Evolutionary conservation across 75 land plant species (phyloP), one percentile per base, ranked within the genome.

Genomic region (Chamaecyparis obtusa): DNA sequence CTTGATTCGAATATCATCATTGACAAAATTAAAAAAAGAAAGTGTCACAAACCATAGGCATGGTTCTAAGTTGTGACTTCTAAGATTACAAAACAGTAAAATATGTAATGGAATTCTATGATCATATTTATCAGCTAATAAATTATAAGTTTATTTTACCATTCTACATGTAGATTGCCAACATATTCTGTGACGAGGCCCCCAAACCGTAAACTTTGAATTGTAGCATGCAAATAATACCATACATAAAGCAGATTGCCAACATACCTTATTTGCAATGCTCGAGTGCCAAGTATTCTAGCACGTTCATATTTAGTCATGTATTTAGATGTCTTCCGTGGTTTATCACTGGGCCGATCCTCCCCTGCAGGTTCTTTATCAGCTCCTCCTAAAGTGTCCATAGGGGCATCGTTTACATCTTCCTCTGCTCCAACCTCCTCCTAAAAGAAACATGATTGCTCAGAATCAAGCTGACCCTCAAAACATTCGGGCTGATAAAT

Each of bases 221-320:
- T 51, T 35, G 39, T 21, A 33, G 36, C 84, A 83, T 48, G 55
- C 55, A 51, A 14, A 11, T 51, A 2, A 51, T 13, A 2, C 13
- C 55, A 16, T 30, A n/a, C 11, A 78, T 51, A 51, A 51, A 51
- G 54, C 55, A 74, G 76, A 11, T 33, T 74, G 69, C 8, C 46
- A 37, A 41, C 89, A 27, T 72, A 96, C 99, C 99, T 97, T 84
- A 98, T 98, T 89, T 98, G 99, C 71, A 98, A 89, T 27, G 99
- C 99, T 72, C 99, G 93, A 21, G 99, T 98, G 39, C 99, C 99
- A 84, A 98, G 87, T 46, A 98, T 97, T 84, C 98, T 92, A 5
- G 99, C 99, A 56, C 99, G 90, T 85, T 98, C 99, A 87, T 98
- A 98, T 56, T 98, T 98, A 0, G 99, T 98, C 99, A 98, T 98